These are phyloP conservation scores for Termitomyces sp. DNA, from an alignment of 768 basidiomycete genomes.

Conservation along the genomic window DNA sequence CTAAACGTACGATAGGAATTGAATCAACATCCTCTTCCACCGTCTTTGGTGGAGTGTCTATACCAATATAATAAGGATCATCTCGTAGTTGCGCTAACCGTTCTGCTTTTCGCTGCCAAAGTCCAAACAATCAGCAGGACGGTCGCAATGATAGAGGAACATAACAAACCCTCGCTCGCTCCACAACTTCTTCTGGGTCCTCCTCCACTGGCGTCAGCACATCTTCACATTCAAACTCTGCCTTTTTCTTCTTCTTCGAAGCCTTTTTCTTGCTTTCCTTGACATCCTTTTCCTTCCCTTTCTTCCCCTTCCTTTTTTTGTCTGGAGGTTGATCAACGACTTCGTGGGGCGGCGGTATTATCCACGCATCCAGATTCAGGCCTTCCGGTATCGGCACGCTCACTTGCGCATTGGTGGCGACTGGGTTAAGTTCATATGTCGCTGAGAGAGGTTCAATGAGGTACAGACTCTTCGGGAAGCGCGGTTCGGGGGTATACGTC, in stretches of 20 bases:
- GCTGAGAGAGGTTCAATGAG: conserved; percentile 78
- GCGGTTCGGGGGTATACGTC: conserved; percentile 31
- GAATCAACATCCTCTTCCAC: conserved; percentile 68
- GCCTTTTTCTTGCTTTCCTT: conserved; percentile 19
- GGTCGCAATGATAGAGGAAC: background rate
- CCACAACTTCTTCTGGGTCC: conserved; percentile 52
- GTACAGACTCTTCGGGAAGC: conserved; percentile 85
- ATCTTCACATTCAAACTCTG: conserved; percentile 21
- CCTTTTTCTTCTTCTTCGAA: conserved; percentile 25
- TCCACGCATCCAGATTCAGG: conserved; percentile 81
- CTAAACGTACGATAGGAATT: conserved; percentile 85
- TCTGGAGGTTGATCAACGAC: conserved; percentile 33
- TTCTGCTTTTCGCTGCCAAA: conserved; percentile 62
- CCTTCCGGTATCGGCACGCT: conserved; percentile 80
- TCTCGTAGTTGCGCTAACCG: conserved; percentile 71
- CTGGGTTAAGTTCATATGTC: conserved; percentile 78
- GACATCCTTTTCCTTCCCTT: conserved; percentile 23
- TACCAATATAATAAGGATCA: conserved; percentile 89
- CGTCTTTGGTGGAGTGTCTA: conserved; percentile 42
- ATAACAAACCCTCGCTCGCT: conserved; percentile 56
- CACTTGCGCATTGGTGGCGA: conserved; percentile 74
- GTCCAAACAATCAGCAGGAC: background rate
- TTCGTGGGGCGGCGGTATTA: conserved; percentile 59
- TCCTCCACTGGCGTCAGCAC: conserved; percentile 39
- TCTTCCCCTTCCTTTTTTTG: conserved; percentile 48